A percentile compares a stretch with the other conserved stretches of the same genome.
These are phyloP conservation scores for Lizanozyma gosingica DNA, from an alignment of 1,139 yeast species.

Conservation along the genomic window DNA sequence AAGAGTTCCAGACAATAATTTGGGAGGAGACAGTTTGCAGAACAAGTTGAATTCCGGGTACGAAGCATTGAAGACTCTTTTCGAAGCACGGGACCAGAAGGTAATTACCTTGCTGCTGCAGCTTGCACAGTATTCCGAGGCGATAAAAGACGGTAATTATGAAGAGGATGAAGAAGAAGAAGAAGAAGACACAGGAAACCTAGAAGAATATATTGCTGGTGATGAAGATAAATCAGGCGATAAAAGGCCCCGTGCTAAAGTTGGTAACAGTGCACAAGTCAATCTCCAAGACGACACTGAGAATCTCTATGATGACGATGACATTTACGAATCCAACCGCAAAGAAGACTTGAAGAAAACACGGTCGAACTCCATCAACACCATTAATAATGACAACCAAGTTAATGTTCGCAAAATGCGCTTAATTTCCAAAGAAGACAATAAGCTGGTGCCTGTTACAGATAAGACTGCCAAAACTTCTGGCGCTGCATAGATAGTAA, in stretches of 20 bases:
- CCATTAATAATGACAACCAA: background rate
- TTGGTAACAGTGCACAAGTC: no score
- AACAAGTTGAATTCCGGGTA: background rate
- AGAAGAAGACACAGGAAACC: constrained; percentile 6
- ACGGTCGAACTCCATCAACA: background rate
- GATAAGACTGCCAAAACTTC: no score
- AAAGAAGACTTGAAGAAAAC: background rate
- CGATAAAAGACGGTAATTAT: constrained; percentile 7
- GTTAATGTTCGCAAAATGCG: background rate
- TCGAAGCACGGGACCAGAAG: background rate
- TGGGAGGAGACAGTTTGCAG: constrained; percentile 30
- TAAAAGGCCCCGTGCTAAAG: constrained; percentile 3
- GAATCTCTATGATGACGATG: background rate
- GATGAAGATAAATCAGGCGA: no score
- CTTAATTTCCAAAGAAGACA: background rate
- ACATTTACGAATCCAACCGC: background rate
- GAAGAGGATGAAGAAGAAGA: background rate
- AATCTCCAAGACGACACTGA: background rate
- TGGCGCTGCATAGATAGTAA: no score
- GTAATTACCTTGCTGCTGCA: background rate
- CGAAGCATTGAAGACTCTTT: constrained; percentile 6
- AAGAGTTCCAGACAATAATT: constrained; percentile 23
- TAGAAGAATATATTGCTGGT: no score
- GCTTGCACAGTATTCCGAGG: constrained; percentile 1
- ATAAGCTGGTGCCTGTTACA: no score